Evolutionary conservation across 2,329 filamentous ascomycete species (phyloP).

Genomic region (Neofusicoccum ribis): DNA sequence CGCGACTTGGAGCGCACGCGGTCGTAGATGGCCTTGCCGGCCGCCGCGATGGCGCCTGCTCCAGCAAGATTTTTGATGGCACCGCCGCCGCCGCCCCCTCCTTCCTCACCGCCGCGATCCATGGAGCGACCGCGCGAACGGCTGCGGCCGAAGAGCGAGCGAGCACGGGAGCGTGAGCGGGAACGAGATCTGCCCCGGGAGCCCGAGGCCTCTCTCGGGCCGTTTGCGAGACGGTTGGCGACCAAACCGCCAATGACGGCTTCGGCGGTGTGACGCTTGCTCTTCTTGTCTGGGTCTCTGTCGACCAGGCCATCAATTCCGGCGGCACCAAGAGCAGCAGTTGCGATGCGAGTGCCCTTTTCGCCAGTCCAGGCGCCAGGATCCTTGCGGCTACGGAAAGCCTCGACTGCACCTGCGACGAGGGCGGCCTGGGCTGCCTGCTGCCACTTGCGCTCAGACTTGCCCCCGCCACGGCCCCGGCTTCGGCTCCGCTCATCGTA

Average conservation of each 20-base stretch:
- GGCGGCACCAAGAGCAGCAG: constrained; percentile 80
- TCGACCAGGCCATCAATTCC: constrained; percentile 77
- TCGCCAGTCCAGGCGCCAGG: constrained; percentile 86
- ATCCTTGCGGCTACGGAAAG: constrained; percentile 85
- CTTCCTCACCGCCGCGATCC: constrained; percentile 45
- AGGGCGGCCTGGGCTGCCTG: constrained; percentile 91
- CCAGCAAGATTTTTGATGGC: constrained; percentile 52
- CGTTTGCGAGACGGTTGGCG: constrained; percentile 82
- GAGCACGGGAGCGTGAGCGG: constrained; percentile 68
- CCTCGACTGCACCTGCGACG: constrained; percentile 86
- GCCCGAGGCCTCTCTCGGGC: constrained; percentile 68
- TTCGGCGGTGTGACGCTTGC: constrained; percentile 78
- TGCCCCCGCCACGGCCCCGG: constrained; percentile 51
- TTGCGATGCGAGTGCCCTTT: constrained; percentile 88
- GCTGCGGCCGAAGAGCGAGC: constrained; percentile 46
- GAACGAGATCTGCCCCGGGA: constrained; percentile 45
- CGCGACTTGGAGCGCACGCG: constrained; percentile 57
- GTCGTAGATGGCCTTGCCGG: constrained; percentile 55
- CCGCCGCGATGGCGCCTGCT: constrained; percentile 51
- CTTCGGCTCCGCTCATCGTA: constrained; percentile 55
- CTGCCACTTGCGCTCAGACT: constrained; percentile 63
- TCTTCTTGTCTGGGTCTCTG: constrained; percentile 68
- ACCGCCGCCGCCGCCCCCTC: constrained; percentile 38
- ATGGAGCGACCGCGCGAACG: constrained; percentile 54
- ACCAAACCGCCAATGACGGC: constrained; percentile 87